Evolutionary conservation across 208 protist genomes (phyloP).

Genomic region (Trypanosoma congolense): DNA sequence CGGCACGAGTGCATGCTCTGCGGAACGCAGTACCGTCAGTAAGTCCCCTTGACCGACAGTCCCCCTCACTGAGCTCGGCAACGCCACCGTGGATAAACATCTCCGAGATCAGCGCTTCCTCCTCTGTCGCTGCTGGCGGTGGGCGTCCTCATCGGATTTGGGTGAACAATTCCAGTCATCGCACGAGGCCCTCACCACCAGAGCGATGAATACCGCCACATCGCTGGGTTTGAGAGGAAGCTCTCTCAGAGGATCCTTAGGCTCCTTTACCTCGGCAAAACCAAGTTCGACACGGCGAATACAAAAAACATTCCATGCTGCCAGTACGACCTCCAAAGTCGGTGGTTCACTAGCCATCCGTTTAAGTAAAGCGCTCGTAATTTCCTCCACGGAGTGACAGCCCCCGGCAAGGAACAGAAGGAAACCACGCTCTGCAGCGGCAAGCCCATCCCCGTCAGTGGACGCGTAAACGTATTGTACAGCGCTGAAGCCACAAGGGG

Average conservation of each 20-base stretch:
- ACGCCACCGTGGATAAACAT: conserved; percentile 9
- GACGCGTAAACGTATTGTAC: conserved; percentile 21
- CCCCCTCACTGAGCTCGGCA: not conserved
- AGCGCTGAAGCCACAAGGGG: conserved; percentile 14
- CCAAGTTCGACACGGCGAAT: conserved; percentile 18
- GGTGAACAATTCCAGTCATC: not conserved
- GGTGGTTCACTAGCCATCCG: not conserved
- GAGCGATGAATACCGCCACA: conserved; percentile 5
- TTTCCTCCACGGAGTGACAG: not conserved
- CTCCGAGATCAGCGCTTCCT: conserved; percentile 8
- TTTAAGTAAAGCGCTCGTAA: not conserved
- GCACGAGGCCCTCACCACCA: not conserved
- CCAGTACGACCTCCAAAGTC: not conserved
- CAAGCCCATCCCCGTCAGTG: not conserved
- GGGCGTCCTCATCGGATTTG: not conserved
- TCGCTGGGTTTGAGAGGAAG: not conserved
- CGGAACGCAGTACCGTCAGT: conserved; percentile 3
- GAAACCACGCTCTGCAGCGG: conserved; percentile 1
- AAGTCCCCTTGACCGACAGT: not conserved
- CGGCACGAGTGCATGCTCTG: not conserved
- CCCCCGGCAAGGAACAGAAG: conserved; percentile 6
- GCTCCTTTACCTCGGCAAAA: no score
- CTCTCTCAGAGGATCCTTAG: no score
- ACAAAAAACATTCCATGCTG: conserved; percentile 16
- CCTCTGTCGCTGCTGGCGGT: conserved; percentile 1